Evolutionary conservation across 352 stramenopile genomes (phyloP).

Genomic region (Phytophthora agathidicida): DNA sequence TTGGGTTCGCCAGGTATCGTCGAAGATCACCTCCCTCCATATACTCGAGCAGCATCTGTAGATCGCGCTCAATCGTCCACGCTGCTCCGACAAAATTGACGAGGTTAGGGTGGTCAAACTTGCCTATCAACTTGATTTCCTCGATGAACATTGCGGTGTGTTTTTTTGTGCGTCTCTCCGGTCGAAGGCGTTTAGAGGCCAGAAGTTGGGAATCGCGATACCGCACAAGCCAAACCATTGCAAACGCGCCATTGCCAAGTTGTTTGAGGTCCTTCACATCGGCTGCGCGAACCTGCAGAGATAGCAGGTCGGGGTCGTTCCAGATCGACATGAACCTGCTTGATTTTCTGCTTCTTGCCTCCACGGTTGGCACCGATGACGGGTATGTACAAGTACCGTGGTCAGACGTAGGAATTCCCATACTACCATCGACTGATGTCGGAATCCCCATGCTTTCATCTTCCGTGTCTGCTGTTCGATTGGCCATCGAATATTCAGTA

Average conservation of each 20-base stretch:
- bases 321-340: slow-evolving; percentile 28
- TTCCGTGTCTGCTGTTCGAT: too few relatives aligned
- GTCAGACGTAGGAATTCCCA: slow-evolving; percentile 17
- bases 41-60: slow-evolving; percentile 53
- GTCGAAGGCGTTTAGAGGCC: slow-evolving; percentile 34
- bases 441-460: slow-evolving; percentile 22
- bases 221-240: slow-evolving; percentile 31
- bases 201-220: slow-evolving; percentile 34
- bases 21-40: slow-evolving; percentile 51
- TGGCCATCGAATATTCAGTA: too few relatives aligned
- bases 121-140: slow-evolving; percentile 52
- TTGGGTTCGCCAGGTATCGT: slow-evolving; percentile 17
- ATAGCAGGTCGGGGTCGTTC: slow-evolving; percentile 35
- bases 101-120: slow-evolving; percentile 52
- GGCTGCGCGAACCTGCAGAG: slow-evolving; percentile 26
- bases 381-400: slow-evolving; percentile 8
- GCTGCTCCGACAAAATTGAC: slow-evolving; percentile 49
- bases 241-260: slow-evolving; percentile 34
- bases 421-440: slow-evolving; percentile 19
- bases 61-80: slow-evolving; percentile 49
- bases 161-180: slow-evolving; percentile 28
- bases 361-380: slow-evolving; percentile 13
- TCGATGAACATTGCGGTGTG: slow-evolving; percentile 41
- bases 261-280: slow-evolving; percentile 33
- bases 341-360: neutral